Evolutionary conservation across 495 filamentous ascomycete species (phyloP).

Genomic region (Penicillium coprophilum): DNA sequence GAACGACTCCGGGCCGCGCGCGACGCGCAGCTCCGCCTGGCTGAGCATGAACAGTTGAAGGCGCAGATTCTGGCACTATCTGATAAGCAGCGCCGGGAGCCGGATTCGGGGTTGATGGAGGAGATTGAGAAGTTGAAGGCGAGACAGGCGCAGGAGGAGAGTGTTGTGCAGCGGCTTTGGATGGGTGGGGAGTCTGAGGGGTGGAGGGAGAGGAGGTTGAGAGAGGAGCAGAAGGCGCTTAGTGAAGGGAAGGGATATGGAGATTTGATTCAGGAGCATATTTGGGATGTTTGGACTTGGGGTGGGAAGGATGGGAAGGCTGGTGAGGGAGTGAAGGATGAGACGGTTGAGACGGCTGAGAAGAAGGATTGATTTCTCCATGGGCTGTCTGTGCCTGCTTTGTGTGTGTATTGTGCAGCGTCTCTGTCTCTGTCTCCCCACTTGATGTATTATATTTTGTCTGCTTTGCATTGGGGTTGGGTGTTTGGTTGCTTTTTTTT

Average conservation of each 20-base stretch:
- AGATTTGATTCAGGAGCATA: conserved; percentile 78
- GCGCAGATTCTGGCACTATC: conserved; percentile 22
- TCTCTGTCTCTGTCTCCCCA: conserved; percentile 6
- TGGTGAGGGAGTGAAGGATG: conserved; percentile 21
- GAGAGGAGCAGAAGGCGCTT: conserved; percentile 69
- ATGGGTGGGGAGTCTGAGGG: conserved; percentile 61
- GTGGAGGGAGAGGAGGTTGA: conserved; percentile 71
- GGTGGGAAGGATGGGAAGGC: conserved; percentile 36
- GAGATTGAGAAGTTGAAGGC: conserved; percentile 46
- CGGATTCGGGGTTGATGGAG: conserved; percentile 16
- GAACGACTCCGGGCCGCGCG: conserved; percentile 37
- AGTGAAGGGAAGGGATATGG: conserved; percentile 79
- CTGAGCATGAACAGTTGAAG: conserved; percentile 24
- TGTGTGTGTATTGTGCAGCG: conserved; percentile 1
- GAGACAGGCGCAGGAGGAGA: conserved; percentile 36
- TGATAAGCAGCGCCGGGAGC: conserved; percentile 25
- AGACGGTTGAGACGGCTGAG: conserved; percentile 19
- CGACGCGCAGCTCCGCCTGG: conserved; percentile 28
- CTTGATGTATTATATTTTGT: conserved; percentile 10
- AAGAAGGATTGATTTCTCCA: conserved; percentile 7
- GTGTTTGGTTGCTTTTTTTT: conserved; percentile 18
- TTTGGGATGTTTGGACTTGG: conserved; percentile 78
- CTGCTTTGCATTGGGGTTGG: conserved; percentile 21
- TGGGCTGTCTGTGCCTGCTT: not conserved
- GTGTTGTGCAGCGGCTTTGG: conserved; percentile 58